A percentile compares a stretch with the other conserved stretches of the same genome.
Evolutionary conservation across 1,284 basidiomycete species (phyloP).

Genomic region (Irpex sp.): DNA sequence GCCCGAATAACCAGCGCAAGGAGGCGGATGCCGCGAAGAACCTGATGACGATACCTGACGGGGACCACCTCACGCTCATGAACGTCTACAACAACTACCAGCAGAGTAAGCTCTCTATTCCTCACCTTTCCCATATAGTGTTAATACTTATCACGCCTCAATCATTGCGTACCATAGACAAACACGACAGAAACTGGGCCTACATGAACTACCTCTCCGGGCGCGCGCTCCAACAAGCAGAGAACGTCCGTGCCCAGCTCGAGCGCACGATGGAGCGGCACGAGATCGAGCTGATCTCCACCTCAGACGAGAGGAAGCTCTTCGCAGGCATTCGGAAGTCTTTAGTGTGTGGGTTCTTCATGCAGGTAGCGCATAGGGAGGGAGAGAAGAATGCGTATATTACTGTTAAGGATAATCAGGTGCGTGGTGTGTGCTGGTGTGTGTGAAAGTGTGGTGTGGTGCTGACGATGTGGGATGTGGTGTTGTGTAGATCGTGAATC

Average conservation of each 20-base stretch:
- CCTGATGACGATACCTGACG: conserved; percentile 86
- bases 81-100: conserved; percentile 96
- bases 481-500: no score
- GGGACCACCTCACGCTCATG: conserved; percentile 92
- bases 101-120: conserved; percentile 75
- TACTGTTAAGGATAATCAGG: conserved; percentile 95
- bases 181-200: conserved; percentile 83
- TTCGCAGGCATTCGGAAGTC: conserved; percentile 82
- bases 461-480: no score
- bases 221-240: conserved; percentile 85
- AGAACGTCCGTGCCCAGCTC: conserved; percentile 93
- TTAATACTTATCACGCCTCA: background rate
- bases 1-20: conserved; percentile 83
- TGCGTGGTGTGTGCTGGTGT: conserved; percentile 28
- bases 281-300: conserved; percentile 80
- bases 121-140: no score
- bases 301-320: conserved; percentile 75
- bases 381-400: conserved; percentile 85
- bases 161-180: conserved; percentile 39
- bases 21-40: conserved; percentile 94
- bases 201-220: conserved; percentile 91
- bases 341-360: conserved; percentile 94
- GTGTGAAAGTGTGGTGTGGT: no score
- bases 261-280: conserved; percentile 93
- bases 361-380: conserved; percentile 97